phyloP scores from a whole-genome alignment of 2,329 filamentous ascomycete species.

The Colletotrichum sp. region DNA sequence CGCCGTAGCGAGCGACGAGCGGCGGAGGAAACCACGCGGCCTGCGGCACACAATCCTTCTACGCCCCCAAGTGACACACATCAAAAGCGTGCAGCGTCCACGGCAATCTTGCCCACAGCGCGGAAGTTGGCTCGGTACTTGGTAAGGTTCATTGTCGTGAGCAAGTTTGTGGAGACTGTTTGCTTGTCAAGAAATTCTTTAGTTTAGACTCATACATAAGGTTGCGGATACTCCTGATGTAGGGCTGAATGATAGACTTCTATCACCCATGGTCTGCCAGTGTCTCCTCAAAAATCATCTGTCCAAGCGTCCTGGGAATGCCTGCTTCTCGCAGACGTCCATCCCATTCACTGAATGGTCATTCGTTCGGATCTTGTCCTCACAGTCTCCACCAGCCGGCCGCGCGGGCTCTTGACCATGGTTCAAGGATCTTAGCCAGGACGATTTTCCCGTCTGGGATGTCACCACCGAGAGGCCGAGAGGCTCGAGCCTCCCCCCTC shows the following conservation, averaged over 20 bases:
- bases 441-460: background rate
- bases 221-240: background rate
- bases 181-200: background rate
- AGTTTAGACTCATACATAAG: background rate
- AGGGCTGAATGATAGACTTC: background rate
- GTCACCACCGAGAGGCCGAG: constrained; percentile 3
- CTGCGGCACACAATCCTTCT: background rate
- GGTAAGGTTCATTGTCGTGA: background rate
- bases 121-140: background rate
- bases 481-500: background rate
- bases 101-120: background rate
- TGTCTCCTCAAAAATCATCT: background rate
- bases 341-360: background rate
- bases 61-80: background rate
- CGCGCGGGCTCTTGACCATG: background rate
- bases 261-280: background rate
- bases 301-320: background rate
- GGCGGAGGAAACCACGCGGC: background rate
- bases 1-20: background rate
- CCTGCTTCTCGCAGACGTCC: background rate
- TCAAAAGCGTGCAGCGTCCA: background rate
- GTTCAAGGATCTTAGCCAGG: background rate
- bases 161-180: background rate
- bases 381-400: background rate
- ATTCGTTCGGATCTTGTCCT: background rate